Base-by-base conservation (phyloP, 768 basidiomycete genomes). In the Russula griseocarnosa region DNA sequence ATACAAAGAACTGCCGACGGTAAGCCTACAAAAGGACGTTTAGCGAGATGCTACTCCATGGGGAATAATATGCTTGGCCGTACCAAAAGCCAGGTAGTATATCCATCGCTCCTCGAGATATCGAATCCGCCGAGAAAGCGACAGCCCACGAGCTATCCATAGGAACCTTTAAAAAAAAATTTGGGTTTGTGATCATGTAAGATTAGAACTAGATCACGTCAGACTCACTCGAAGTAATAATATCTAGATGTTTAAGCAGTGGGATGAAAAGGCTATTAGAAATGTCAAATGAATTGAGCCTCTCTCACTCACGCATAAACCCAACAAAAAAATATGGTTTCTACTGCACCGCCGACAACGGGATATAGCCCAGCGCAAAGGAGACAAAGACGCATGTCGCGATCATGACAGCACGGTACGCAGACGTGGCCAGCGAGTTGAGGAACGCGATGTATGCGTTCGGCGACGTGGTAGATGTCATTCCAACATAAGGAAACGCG, bases 41-140 rank as follows among this genome's bases (percentile, higher is more conserved):
- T 6, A 58, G 47, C 40, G 22, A 55, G 32, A n/a, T 6, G 24
- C 24, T 51, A 13, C 38, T 20, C 58, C 65, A 28, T 59, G 44
- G 16, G 55, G 52, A 59, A 49, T 66, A 59, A 49, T 66, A 13
- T 14, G 36, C 11, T 30, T 28, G 38, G 38, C 70, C 78, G 38
- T 56, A 81, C 93, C 93, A 67, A 93, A 95, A 5, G 88, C 88
- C 63, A 93, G 81, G 71, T 86, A 92, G 75, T 94, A 95, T 2
- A 88, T 83, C 93, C 93, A 95, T 47, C 92, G 83, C 74, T 93
- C 90, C 75, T 95, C 93, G 22, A 94, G 76, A 71, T 88, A 82
- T 54, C 86, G 77, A 52, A 93, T 83, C 60, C 91, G 78, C 16
- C 82, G 76, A 2, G 89, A 81, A 14, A 92, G 76, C 14, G 88